Base-by-base conservation (phyloP, 306 rosid genomes). In the Geum urbanum region DNA sequence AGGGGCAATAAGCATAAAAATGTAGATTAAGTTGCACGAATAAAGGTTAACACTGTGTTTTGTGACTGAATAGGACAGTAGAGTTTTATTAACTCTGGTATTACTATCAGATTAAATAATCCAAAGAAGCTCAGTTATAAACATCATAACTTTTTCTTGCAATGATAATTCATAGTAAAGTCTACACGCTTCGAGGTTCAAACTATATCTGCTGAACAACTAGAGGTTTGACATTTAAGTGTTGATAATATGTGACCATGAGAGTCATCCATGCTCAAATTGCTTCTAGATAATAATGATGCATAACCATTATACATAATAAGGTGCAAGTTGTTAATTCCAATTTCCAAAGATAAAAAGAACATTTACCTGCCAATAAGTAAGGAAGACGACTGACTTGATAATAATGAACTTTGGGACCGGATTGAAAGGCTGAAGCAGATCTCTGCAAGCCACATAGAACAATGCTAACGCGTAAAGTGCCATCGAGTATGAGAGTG, bases 381-480 rank as follows among this genome's bases (percentile, higher is more conserved):
- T 92, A 91, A 90, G 86, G 87, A 92, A 92, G 59, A 92, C 98
- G 10, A 92, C 98, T 40, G 98, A 92, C 74, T 92, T 92, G 70
- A 92, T 92, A 50, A 92, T 86, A 67, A 92, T 79, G 65, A 92
- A 92, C 87, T 92, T 92, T 9, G 98, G 98, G 45, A 92, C 97
- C 49, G 97, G 98, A 79, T 92, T 92, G 79, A 92, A 92, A 59
- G 98, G 98, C 83, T 88, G 98, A 72, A 92, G 98, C 57, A 92
- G 89, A 85, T 88, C 97, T 86, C 82, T 90, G 88, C 98, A 92
- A 59, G 98, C 98, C 82, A 92, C 74, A 64, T 92, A 92, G 81
- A 92, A 92, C 86, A 92, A 75, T 32, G 89, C 94, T 79, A 92
- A 82, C 48, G 88, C 89, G 76, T 88, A 92, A 35, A 92, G 97